Conservation (phyloP, 2,329 filamentous ascomycete species). For the Curvularia verruculosa region DNA sequence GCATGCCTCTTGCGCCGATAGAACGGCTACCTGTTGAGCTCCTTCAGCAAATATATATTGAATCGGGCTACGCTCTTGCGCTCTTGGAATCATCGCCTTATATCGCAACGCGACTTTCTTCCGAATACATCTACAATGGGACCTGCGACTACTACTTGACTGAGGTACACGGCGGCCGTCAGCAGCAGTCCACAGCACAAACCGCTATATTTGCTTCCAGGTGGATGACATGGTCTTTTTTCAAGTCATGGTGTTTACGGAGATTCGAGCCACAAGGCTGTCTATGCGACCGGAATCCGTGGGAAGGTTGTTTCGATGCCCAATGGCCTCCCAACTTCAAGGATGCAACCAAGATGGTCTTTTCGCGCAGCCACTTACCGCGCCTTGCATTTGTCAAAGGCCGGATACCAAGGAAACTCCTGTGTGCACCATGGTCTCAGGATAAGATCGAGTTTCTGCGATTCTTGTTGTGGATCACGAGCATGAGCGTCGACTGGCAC, state of each 20-base stretch:
- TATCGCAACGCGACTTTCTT: slow-evolving; percentile 45
- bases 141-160: slow-evolving; percentile 36
- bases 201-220: slow-evolving; percentile 34
- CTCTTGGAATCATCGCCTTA: slow-evolving; percentile 47
- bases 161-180: slow-evolving; percentile 13
- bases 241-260: slow-evolving; percentile 31
- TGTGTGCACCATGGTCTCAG: slow-evolving; percentile 34
- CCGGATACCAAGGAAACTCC: slow-evolving; percentile 39
- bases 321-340: slow-evolving; percentile 43
- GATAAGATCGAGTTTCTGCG: slow-evolving; percentile 40
- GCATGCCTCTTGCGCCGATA: slow-evolving; percentile 38
- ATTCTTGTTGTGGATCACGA: slow-evolving; percentile 40
- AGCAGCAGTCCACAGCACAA: slow-evolving; percentile 27
- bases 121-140: slow-evolving; percentile 30
- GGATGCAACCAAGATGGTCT: slow-evolving; percentile 37
- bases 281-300: slow-evolving; percentile 26
- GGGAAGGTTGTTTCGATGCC: slow-evolving; percentile 35
- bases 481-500: slow-evolving; percentile 43
- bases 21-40: slow-evolving; percentile 58
- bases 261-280: slow-evolving; percentile 32
- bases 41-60: slow-evolving; percentile 60
- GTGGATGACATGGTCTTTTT: slow-evolving; percentile 47
- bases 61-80: slow-evolving; percentile 53
- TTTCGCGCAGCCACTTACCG: slow-evolving; percentile 37
- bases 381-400: slow-evolving; percentile 35